Conservation (phyloP, 352 stramenopile species). For the Globisporangium canariense region DNA sequence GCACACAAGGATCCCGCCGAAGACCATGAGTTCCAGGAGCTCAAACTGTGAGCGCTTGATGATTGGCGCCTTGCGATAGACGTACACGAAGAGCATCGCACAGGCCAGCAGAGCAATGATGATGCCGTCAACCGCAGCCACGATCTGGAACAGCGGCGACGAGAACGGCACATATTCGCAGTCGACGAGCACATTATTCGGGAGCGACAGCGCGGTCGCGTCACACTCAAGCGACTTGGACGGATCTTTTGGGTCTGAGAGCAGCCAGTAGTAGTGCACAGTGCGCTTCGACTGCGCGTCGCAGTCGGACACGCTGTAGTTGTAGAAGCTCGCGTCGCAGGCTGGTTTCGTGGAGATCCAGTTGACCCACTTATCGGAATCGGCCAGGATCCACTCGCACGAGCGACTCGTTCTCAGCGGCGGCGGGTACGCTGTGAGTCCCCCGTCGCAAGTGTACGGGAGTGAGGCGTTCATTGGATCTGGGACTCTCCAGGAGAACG, state of each 20-base stretch:
- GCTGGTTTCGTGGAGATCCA: conserved; percentile 31
- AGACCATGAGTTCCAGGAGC: conserved; percentile 37
- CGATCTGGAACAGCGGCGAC: conserved; percentile 20
- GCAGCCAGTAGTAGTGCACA: conserved; percentile 36
- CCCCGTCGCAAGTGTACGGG: conserved; percentile 46
- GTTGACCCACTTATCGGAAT: conserved; percentile 20
- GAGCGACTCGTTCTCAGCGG: conserved; percentile 35
- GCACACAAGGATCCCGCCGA: conserved; percentile 35
- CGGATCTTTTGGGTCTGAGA: conserved; percentile 19
- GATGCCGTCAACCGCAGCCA: conserved; percentile 6
- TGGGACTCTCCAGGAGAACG: conserved; percentile 37
- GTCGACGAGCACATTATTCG: conserved; percentile 22
- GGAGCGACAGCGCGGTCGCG: conserved; percentile 16
- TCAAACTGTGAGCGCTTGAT: conserved; percentile 49
- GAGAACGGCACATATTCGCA: conserved; percentile 37
- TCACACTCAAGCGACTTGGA: conserved; percentile 28
- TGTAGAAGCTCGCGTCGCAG: conserved; percentile 45
- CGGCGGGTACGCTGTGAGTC: conserved; percentile 20
- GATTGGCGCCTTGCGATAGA: conserved; percentile 31
- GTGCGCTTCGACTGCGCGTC: conserved; percentile 22
- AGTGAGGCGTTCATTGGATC: conserved; percentile 29
- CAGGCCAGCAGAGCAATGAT: conserved; percentile 20
- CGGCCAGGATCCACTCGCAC: conserved; percentile 40
- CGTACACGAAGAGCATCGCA: conserved; percentile 24
- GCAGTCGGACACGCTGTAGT: conserved; percentile 35